Conservation (phyloP, 2,329 filamentous ascomycete species). For the Rhynchosporium secalis region DNA sequence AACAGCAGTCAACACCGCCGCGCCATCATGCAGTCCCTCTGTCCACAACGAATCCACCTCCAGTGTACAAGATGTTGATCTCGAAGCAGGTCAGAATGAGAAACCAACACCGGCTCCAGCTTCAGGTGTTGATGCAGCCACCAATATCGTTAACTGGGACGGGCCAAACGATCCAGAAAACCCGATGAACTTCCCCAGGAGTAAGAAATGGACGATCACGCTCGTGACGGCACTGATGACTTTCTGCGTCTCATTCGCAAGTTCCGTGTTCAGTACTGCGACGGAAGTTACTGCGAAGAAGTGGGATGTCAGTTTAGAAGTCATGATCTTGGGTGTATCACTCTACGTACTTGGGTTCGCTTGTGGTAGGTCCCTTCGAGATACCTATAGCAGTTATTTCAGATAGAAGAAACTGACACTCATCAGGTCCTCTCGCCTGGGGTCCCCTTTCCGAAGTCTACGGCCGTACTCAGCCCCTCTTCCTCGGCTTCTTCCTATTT, state of each 20-base stretch:
- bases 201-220: constrained; percentile 34
- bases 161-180: constrained; percentile 33
- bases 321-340: constrained; percentile 63
- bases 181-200: constrained; percentile 32
- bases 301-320: constrained; percentile 36
- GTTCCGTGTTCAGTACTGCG: constrained; percentile 34
- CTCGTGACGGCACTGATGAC: constrained; percentile 31
- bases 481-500: constrained; percentile 50
- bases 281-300: constrained; percentile 27
- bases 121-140: constrained; percentile 4
- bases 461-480: constrained; percentile 50
- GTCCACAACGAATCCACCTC: background rate
- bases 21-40: constrained; percentile 15
- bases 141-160: constrained; percentile 32
- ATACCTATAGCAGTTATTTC: background rate
- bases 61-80: background rate
- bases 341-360: constrained; percentile 40
- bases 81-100: constrained; percentile 1
- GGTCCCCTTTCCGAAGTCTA: constrained; percentile 50
- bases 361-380: constrained; percentile 23
- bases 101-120: background rate
- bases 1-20: constrained; percentile 24
- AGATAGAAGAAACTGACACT: background rate
- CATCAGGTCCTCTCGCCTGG: constrained; percentile 37
- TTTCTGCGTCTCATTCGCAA: constrained; percentile 34